phyloP scores from a whole-genome alignment of 345 rosid genomes.

The Eutrema japonicum region DNA sequence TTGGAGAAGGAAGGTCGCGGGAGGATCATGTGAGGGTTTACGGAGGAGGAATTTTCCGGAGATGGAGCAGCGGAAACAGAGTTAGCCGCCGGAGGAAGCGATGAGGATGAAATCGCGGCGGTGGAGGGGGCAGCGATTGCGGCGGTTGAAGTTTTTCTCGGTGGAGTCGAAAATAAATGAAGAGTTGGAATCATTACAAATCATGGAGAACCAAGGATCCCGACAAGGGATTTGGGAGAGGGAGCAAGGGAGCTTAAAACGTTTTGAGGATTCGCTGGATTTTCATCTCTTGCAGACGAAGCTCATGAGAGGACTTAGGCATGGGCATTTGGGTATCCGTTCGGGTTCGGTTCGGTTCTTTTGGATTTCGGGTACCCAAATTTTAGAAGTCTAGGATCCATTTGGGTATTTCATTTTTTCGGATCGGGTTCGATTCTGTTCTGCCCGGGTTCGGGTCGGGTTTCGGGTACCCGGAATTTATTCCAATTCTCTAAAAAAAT shows the following conservation, averaged over 20 bases:
- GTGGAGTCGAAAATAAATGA: conserved; percentile 67
- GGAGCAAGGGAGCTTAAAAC: conserved; percentile 83
- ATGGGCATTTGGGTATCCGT: too few species aligned
- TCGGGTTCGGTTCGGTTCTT: too few species aligned
- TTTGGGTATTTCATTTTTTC: too few species aligned
- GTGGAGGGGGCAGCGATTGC: conserved; percentile 26
- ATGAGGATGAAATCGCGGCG: conserved; percentile 56
- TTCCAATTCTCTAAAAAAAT: too few species aligned
- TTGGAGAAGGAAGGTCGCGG: conserved; percentile 50
- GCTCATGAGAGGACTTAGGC: too few species aligned
- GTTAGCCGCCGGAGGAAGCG: conserved; percentile 78
- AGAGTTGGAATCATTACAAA: conserved; percentile 42
- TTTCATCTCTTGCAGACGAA: conserved; percentile 95
- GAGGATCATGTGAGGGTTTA: conserved; percentile 69
- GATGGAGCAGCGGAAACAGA: conserved; percentile 59
- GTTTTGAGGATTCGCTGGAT: conserved; percentile 57
- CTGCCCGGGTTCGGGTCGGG: too few species aligned
- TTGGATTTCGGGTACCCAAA: too few species aligned
- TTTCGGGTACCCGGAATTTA: too few species aligned
- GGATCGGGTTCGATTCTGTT: too few species aligned
- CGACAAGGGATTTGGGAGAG: conserved; percentile 63
- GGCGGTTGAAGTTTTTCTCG: conserved; percentile 62
- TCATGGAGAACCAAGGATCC: conserved; percentile 92
- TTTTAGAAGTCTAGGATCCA: too few species aligned
- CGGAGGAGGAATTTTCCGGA: conserved; percentile 54